Base-by-base conservation (phyloP, 768 basidiomycete species). In the Stropharia rugosoannulata region DNA sequence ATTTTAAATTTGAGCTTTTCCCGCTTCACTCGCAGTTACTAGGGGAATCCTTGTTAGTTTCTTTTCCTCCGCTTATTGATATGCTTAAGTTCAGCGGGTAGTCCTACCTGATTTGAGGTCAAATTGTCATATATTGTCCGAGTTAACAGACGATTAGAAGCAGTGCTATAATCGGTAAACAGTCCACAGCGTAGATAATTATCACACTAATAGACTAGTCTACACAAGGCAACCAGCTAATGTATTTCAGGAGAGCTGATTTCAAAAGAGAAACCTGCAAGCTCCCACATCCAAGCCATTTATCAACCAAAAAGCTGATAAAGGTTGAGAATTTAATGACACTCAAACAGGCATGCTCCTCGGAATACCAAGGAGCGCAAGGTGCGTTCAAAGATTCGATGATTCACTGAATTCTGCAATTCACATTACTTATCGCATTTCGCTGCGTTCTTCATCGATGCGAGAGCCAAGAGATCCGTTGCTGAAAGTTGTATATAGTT, bases 41-140 rank as follows among this genome's bases (percentile, higher is more conserved):
- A 84, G 80, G 84, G 86, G 83, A 88, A 87, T 87, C 86, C 86
- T 86, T 81, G 86, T 88, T 88, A 86, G 85, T 89, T 89, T 87
- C 87, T 89, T 89, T 87, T 87, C 86, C 86, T 87, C 85, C 82
- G 81, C 86, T 89, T 86, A 87, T 86, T 88, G 83, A 87, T 87
- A 86, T 87, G 85, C 86, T 87, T 86, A 87, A 87, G 83, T 87
- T 86, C 84, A 85, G 85, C 80, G 82, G 85, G 86, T 87, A 86
- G 78, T 84, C 85, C 83, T 83, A 80, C 84, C 83, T 84, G 84
- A 86, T 86, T 82, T 85, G 85, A 87, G 85, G 83, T 84, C 85
- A 73, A 75, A 65, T 54, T 59, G 58, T 59, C 58, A 50, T 48
- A 46, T 10, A 62, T 60, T 63, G 64, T 64, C 62, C 47, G 36